These are phyloP conservation scores for Cylindricascospora bacillispora DNA, from an alignment of 1,139 yeast genomes.

Conservation along the genomic window DNA sequence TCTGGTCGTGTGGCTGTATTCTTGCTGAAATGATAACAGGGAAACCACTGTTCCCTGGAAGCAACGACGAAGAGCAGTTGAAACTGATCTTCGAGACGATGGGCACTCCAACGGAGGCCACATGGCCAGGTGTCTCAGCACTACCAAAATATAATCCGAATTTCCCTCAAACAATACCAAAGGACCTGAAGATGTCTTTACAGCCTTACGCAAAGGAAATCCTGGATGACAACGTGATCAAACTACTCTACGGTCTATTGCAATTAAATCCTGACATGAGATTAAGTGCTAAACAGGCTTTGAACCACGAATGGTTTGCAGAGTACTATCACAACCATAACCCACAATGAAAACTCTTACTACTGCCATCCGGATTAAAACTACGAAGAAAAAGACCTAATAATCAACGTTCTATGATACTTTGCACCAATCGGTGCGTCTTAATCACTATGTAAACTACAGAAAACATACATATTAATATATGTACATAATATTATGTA, in stretches of 20 bases:
- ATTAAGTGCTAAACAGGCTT: slow-evolving; percentile 81
- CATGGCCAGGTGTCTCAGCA: slow-evolving; percentile 89
- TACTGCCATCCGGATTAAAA: too few species aligned
- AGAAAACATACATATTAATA: too few species aligned
- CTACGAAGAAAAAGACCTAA: too few species aligned
- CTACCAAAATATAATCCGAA: slow-evolving; percentile 76
- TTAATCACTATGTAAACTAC: too few species aligned
- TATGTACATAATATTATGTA: too few species aligned
- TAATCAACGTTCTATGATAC: too few species aligned
- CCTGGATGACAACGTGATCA: slow-evolving; percentile 71
- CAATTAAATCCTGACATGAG: slow-evolving; percentile 91
- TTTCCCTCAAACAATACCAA: slow-evolving; percentile 83
- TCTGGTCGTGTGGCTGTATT: slow-evolving; percentile 98
- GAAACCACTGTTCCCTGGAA: slow-evolving; percentile 93
- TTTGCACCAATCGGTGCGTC: too few species aligned
- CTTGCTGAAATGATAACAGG: slow-evolving; percentile 98
- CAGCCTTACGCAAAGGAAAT: slow-evolving; percentile 36
- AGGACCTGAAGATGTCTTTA: slow-evolving; percentile 64
- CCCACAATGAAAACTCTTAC: neutral
- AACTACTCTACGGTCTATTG: slow-evolving; percentile 60
- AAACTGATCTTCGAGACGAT: slow-evolving; percentile 76
- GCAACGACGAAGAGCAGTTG: slow-evolving; percentile 90
- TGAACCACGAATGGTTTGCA: slow-evolving; percentile 92
- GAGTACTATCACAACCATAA: slow-evolving; percentile 35
- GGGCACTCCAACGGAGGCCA: slow-evolving; percentile 94